Percentiles rank a stretch among this genome's conserved stretches.
Evolutionary conservation across 1,284 basidiomycete species (phyloP).

Genomic region (Boletus semigastroideus): DNA sequence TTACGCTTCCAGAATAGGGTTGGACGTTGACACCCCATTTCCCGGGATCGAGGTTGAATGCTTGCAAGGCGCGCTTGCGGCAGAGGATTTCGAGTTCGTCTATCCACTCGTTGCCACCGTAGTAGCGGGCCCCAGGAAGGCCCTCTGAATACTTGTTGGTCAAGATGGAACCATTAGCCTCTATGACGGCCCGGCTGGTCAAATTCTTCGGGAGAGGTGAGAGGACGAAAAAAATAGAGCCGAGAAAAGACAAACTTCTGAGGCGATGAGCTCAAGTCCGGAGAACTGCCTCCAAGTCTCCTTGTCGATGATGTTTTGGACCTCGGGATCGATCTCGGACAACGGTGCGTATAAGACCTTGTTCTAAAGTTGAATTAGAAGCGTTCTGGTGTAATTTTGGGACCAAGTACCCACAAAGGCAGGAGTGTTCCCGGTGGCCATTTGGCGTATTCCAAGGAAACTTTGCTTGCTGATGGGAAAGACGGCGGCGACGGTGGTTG

Average conservation of each 20-base stretch:
- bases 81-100: constrained; percentile 96
- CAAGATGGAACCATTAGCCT: constrained; percentile 98
- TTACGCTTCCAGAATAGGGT: constrained; percentile 91
- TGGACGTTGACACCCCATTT: constrained; percentile 99
- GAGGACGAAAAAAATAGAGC: constrained; percentile 9
- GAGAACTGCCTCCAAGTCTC: constrained; percentile 99
- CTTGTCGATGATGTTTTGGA: constrained; percentile 97
- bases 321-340: constrained; percentile 89
- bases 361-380: constrained; percentile 59
- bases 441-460: constrained; percentile 38
- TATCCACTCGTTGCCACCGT: constrained; percentile 96
- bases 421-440: constrained; percentile 59
- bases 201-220: constrained; percentile 64
- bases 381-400: background rate
- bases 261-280: constrained; percentile 95
- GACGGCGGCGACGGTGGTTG: constrained; percentile 21
- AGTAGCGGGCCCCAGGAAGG: constrained; percentile 94
- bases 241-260: constrained; percentile 58
- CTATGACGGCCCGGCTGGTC: constrained; percentile 92
- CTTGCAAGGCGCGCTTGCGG: constrained; percentile 93
- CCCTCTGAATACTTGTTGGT: constrained; percentile 99
- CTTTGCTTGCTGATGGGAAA: constrained; percentile 19
- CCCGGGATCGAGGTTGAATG: constrained; percentile 93
- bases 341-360: constrained; percentile 87
- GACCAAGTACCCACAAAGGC: constrained; percentile 51